A percentile compares a stretch with the other conserved stretches of the same genome.
These are phyloP conservation scores for Calonectria pseudoreteaudii DNA, from an alignment of 2,329 filamentous ascomycete genomes.

Conservation along the genomic window DNA sequence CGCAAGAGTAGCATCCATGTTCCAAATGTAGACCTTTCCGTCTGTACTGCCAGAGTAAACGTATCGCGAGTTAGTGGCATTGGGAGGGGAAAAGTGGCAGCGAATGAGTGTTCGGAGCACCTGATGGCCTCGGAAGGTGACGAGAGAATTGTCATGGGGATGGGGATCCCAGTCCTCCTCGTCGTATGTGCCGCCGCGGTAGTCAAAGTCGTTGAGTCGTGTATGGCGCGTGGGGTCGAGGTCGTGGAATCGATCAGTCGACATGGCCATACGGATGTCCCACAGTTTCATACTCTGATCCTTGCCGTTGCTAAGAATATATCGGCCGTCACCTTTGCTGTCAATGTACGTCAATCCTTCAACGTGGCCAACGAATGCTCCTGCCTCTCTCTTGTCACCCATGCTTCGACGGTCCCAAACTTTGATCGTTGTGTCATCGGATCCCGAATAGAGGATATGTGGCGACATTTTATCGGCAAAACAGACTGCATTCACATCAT, in stretches of 20 bases:
- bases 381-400: constrained; percentile 80
- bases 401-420: constrained; percentile 97
- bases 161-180: constrained; percentile 69
- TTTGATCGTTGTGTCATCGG: constrained; percentile 92
- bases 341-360: constrained; percentile 77
- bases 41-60: constrained; percentile 94
- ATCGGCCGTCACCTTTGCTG: constrained; percentile 78
- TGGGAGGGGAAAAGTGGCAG: constrained; percentile 92
- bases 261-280: constrained; percentile 92
- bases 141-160: constrained; percentile 89
- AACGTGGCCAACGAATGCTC: constrained; percentile 74
- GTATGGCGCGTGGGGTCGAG: constrained; percentile 68
- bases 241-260: constrained; percentile 70
- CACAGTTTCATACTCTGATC: constrained; percentile 98
- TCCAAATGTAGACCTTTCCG: constrained; percentile 91
- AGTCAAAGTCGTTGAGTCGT: constrained; percentile 74
- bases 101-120: constrained; percentile 92
- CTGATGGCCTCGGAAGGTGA: constrained; percentile 91
- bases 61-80: constrained; percentile 88
- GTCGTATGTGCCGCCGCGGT: constrained; percentile 76
- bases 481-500: constrained; percentile 97
- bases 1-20: constrained; percentile 88
- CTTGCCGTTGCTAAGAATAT: constrained; percentile 93
- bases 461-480: constrained; percentile 91
- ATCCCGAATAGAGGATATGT: constrained; percentile 95